phyloP scores from a whole-genome alignment of 352 stramenopile species.

The Phytophthora foliorum region DNA sequence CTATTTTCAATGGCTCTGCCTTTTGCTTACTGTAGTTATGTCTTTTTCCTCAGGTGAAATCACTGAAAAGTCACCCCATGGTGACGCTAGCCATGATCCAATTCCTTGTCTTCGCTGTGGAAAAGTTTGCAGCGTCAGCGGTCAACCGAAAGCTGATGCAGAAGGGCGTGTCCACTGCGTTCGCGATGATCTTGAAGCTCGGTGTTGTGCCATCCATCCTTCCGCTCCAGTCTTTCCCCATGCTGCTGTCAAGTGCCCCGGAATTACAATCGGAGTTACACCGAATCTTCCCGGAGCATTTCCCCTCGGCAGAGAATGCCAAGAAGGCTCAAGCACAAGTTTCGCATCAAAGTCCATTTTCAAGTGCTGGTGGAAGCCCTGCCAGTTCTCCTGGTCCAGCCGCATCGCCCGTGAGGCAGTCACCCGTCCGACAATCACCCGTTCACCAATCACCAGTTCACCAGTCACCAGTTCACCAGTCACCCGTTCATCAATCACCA shows the following conservation, averaged over 20 bases:
- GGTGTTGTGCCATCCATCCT: conserved; percentile 77
- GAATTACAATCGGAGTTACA: conserved; percentile 79
- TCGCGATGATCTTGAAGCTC: conserved; percentile 79
- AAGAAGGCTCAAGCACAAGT: conserved; percentile 32
- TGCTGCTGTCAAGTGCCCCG: conserved; percentile 71
- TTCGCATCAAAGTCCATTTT: conserved; percentile 40
- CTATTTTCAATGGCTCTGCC: neutral
- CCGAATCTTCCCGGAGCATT: conserved; percentile 88
- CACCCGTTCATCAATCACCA: conserved; percentile 4
- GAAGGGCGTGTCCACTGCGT: conserved; percentile 83
- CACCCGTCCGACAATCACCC: conserved; percentile 49
- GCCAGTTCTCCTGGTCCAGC: conserved; percentile 49
- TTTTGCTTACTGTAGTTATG: neutral
- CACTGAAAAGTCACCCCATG: conserved; percentile 86
- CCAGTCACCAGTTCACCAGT: conserved; percentile 51
- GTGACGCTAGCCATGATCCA: conserved; percentile 88
- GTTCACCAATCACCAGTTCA: conserved; percentile 54
- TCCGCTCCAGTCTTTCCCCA: conserved; percentile 80
- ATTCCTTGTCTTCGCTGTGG: conserved; percentile 87
- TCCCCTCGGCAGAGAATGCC: conserved; percentile 67
- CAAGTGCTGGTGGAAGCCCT: conserved; percentile 50
- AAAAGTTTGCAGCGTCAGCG: conserved; percentile 84
- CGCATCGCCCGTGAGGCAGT: conserved; percentile 53
- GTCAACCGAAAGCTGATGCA: conserved; percentile 84
- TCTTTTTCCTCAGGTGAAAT: conserved; percentile 67